These are phyloP conservation scores for Westerdykella aurantiaca DNA, from an alignment of 2,329 filamentous ascomycete species.

Conservation along the genomic window DNA sequence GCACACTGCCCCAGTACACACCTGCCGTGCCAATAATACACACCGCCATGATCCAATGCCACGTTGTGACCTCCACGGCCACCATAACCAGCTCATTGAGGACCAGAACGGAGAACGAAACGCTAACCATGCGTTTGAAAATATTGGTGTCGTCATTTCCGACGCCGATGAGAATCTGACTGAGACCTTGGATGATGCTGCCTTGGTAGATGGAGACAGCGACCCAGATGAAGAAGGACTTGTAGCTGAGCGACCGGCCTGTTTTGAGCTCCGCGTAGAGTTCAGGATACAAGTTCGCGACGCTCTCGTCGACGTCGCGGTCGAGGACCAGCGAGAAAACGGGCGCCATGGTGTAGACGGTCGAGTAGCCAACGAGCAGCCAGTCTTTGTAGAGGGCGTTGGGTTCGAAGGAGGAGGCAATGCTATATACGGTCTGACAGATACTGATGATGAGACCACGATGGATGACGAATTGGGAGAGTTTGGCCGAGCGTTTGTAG, in stretches of 20 bases:
- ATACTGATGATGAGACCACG: slow-evolving; percentile 91
- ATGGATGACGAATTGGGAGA: slow-evolving; percentile 97
- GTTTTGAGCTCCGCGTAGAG: slow-evolving; percentile 95
- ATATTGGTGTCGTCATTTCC: slow-evolving; percentile 34
- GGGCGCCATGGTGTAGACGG: slow-evolving; percentile 87
- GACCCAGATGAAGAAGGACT: slow-evolving; percentile 96
- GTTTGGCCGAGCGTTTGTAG: slow-evolving; percentile 92
- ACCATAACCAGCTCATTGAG: slow-evolving; percentile 97
- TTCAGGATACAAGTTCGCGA: slow-evolving; percentile 93
- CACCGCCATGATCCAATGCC: slow-evolving; percentile 89
- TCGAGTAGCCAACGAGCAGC: slow-evolving; percentile 94
- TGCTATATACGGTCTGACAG: slow-evolving; percentile 96
- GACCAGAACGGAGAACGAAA: slow-evolving; percentile 86
- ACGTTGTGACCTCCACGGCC: slow-evolving; percentile 90
- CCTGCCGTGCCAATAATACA: slow-evolving; percentile 75
- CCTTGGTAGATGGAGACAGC: slow-evolving; percentile 93
- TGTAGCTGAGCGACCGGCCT: slow-evolving; percentile 80
- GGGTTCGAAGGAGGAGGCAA: slow-evolving; percentile 86
- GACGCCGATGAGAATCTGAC: slow-evolving; percentile 78
- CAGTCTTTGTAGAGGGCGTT: slow-evolving; percentile 91
- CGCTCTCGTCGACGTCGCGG: slow-evolving; percentile 86
- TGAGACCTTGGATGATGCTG: slow-evolving; percentile 88
- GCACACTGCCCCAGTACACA: slow-evolving; percentile 75
- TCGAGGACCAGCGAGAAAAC: slow-evolving; percentile 93
- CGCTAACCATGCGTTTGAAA: slow-evolving; percentile 65